phyloP scores from a whole-genome alignment of 2,329 filamentous ascomycete species.

The Monilinia vaccinii-corymbosi region DNA sequence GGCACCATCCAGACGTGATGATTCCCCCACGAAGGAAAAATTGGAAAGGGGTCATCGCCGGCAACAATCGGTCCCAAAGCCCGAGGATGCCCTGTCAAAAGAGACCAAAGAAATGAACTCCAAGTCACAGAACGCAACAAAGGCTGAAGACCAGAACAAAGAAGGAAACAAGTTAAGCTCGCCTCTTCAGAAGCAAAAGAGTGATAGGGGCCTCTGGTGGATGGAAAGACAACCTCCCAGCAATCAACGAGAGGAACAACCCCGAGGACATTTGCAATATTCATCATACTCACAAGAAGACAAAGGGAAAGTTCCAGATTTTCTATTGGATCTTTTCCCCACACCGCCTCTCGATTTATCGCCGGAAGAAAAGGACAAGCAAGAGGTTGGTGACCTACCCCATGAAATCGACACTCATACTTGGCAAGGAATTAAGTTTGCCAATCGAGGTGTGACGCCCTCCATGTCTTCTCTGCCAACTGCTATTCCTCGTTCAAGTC shows the following conservation, averaged over 20 bases:
- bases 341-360: background rate
- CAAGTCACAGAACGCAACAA: background rate
- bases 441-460: constrained; percentile 1
- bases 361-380: background rate
- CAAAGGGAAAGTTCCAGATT: background rate
- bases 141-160: background rate
- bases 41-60: background rate
- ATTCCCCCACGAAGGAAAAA: background rate
- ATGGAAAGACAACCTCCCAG: constrained; percentile 4
- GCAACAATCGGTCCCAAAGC: background rate
- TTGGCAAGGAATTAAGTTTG: constrained; percentile 1
- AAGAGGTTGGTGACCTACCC: background rate
- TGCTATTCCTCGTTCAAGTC: constrained; percentile 7
- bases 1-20: background rate
- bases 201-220: constrained; percentile 8
- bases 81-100: background rate
- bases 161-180: background rate
- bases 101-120: background rate
- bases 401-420: background rate
- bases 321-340: background rate
- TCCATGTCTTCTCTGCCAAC: constrained; percentile 9
- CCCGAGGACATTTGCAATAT: background rate
- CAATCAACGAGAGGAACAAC: background rate
- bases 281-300: background rate
- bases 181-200: constrained; percentile 4